Evolutionary conservation across 2,329 filamentous ascomycete species (phyloP).

Genomic region (Taxawa tesnikishii): DNA sequence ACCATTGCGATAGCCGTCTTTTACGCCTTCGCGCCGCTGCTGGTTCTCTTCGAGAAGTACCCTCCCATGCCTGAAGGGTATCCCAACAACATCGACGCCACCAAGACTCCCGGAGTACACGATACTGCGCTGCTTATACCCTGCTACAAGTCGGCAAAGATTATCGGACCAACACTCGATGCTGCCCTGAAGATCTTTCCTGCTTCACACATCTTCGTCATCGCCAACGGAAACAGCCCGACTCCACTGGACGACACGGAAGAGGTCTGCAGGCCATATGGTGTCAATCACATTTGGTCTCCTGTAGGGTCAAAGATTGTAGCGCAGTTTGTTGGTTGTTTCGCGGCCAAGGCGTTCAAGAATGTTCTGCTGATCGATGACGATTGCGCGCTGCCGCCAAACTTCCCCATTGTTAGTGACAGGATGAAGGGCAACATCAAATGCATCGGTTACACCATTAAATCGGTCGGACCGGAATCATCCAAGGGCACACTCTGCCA

Average conservation of each 20-base stretch:
- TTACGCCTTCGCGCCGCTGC: slow-evolving; percentile 15
- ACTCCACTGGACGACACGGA: slow-evolving; percentile 36
- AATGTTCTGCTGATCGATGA: slow-evolving; percentile 39
- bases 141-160: slow-evolving; percentile 33
- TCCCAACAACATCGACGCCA: slow-evolving; percentile 6
- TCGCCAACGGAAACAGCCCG: slow-evolving; percentile 37
- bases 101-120: slow-evolving; percentile 14
- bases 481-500: slow-evolving; percentile 11
- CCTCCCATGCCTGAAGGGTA: slow-evolving; percentile 18
- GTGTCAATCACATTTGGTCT: slow-evolving; percentile 37
- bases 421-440: slow-evolving; percentile 28
- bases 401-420: slow-evolving; percentile 35
- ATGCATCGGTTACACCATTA: slow-evolving; percentile 39
- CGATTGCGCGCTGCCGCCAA: slow-evolving; percentile 34
- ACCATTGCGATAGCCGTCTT: slow-evolving; percentile 22
- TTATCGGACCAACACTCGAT: slow-evolving; percentile 30
- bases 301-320: slow-evolving; percentile 38
- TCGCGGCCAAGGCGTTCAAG: slow-evolving; percentile 32
- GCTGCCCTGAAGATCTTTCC: slow-evolving; percentile 36
- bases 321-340: slow-evolving; percentile 36
- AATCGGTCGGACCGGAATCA: slow-evolving; percentile 15
- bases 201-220: slow-evolving; percentile 31
- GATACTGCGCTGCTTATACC: slow-evolving; percentile 35
- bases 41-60: slow-evolving; percentile 21
- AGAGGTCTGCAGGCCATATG: slow-evolving; percentile 29